A percentile compares a stretch with the other conserved stretches of the same genome.
phyloP scores from a whole-genome alignment of 148 eudicot species.

The Mesembryanthemum crystallinum region DNA sequence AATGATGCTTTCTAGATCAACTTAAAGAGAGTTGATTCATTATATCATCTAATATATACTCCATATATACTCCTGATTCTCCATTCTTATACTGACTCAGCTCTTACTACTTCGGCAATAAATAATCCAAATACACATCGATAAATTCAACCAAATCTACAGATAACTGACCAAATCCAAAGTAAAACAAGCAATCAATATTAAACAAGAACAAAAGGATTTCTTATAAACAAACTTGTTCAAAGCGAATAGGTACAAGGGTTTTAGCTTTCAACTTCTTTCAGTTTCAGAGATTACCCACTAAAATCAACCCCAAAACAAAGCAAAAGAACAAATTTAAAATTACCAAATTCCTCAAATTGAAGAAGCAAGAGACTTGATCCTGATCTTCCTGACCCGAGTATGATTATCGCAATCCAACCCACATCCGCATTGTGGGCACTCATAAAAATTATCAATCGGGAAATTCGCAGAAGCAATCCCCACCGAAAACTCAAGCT shows the following conservation, averaged over 20 bases:
- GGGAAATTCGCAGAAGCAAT: slow-evolving; percentile 58
- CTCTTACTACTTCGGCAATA: too few species aligned
- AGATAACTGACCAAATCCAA: too few species aligned
- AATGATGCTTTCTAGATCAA: too few species aligned
- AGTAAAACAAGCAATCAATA: background rate
- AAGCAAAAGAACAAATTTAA: slow-evolving; percentile 20
- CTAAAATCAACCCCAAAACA: slow-evolving; percentile 19
- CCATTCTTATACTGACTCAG: too few species aligned
- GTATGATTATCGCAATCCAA: slow-evolving; percentile 36
- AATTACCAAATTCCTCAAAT: slow-evolving; percentile 26
- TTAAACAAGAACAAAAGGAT: background rate
- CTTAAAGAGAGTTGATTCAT: too few species aligned
- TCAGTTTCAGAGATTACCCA: slow-evolving; percentile 1
- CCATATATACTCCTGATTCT: too few species aligned
- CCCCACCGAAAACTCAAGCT: slow-evolving; percentile 63
- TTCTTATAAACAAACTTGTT: background rate
- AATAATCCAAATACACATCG: too few species aligned
- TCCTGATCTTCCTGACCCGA: slow-evolving; percentile 19
- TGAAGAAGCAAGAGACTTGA: slow-evolving; percentile 34
- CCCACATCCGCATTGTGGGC: slow-evolving; percentile 80
- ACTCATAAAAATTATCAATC: slow-evolving; percentile 44
- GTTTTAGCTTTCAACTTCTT: background rate
- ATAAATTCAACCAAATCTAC: too few species aligned
- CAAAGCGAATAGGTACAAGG: slow-evolving; percentile 1
- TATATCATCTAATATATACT: too few species aligned